Evolutionary conservation across 768 basidiomycete species (phyloP), one percentile per base, ranked within the genome.

Genomic region (Phlegmacium glaucopus): DNA sequence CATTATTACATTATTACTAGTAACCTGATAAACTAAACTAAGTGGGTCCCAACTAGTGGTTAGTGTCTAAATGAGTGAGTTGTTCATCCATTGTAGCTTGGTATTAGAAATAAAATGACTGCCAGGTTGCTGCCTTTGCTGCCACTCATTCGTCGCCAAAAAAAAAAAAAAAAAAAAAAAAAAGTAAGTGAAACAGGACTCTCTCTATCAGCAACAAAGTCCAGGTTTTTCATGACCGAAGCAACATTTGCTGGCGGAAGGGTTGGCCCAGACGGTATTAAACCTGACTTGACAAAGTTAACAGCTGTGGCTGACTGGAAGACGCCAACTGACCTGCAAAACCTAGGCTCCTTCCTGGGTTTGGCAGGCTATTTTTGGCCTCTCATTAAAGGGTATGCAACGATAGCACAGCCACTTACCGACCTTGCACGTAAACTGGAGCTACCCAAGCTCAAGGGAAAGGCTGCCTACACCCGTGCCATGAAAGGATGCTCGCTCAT

Each of bases 131-230:
- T n/a, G n/a, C n/a, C n/a, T n/a, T n/a, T n/a, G n/a, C n/a, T n/a
- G n/a, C n/a, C n/a, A n/a, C n/a, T n/a, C n/a, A n/a, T n/a, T n/a
- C n/a, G n/a, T n/a, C n/a, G n/a, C n/a, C n/a, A n/a, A n/a, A n/a
- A n/a, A n/a, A n/a, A n/a, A n/a, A n/a, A n/a, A n/a, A n/a, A n/a
- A n/a, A n/a, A n/a, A n/a, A n/a, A n/a, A n/a, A n/a, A n/a, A n/a
- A n/a, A n/a, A 2, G 55, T 68, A 10, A 48, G 67, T 3, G 53
- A 56, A 3, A 30, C 45, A 9, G 44, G 47, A 3, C 39, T 74
- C 26, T 72, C 68, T 0, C 49, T 75, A 5, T 66, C 70, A 0
- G 51, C 70, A 4, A 39, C 30, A 2, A 75, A 74, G 45, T 55
- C 59, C 3, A 32, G 57, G 39, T 47, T 73, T 1, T 73, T 72